Percentiles rank a stretch among this genome's conserved stretches.
phyloP scores from a whole-genome alignment of 306 rosid species.

The Lathyrus tuberosus region DNA sequence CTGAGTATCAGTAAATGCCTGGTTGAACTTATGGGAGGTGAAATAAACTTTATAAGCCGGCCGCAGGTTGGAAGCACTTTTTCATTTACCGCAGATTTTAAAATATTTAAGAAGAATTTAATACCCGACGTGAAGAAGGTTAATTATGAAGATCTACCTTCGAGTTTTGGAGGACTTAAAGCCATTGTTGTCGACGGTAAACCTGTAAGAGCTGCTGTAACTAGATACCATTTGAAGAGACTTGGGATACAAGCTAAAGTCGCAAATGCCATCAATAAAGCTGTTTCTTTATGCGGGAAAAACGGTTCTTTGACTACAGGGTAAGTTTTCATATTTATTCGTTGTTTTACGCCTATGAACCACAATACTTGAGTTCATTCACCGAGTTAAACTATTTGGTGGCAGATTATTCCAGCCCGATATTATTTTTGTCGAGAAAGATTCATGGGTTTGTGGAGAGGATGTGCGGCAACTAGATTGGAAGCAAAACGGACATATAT shows the following conservation, averaged over 20 bases:
- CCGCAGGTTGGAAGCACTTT: constrained; percentile 95
- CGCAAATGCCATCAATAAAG: constrained; percentile 62
- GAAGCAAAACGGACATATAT: constrained; percentile 66
- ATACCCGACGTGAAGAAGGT: constrained; percentile 61
- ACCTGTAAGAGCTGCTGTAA: constrained; percentile 96
- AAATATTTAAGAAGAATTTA: constrained; percentile 60
- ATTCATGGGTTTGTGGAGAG: constrained; percentile 72
- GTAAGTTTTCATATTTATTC: constrained; percentile 44
- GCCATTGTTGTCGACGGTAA: constrained; percentile 85
- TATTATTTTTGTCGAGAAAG: constrained; percentile 86
- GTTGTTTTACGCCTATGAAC: too few species aligned
- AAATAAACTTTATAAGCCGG: constrained; percentile 71
- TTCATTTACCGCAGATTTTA: constrained; percentile 74
- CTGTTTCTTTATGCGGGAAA: constrained; percentile 60
- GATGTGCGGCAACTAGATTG: constrained; percentile 62
- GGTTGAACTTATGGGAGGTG: constrained; percentile 95
- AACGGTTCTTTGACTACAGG: constrained; percentile 63
- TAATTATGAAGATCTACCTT: constrained; percentile 76
- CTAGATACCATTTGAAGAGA: constrained; percentile 88
- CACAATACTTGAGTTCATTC: constrained; percentile 3
- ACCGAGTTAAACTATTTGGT: constrained; percentile 36
- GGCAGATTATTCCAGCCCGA: constrained; percentile 79
- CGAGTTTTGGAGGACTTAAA: constrained; percentile 75
- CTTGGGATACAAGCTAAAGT: constrained; percentile 77
- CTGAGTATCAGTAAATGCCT: constrained; percentile 96